Percentiles rank a stretch among this genome's conserved stretches.
Evolutionary conservation across 2,329 filamentous ascomycete species (phyloP).

Genomic region (Pyrenophora tritici-repentis): DNA sequence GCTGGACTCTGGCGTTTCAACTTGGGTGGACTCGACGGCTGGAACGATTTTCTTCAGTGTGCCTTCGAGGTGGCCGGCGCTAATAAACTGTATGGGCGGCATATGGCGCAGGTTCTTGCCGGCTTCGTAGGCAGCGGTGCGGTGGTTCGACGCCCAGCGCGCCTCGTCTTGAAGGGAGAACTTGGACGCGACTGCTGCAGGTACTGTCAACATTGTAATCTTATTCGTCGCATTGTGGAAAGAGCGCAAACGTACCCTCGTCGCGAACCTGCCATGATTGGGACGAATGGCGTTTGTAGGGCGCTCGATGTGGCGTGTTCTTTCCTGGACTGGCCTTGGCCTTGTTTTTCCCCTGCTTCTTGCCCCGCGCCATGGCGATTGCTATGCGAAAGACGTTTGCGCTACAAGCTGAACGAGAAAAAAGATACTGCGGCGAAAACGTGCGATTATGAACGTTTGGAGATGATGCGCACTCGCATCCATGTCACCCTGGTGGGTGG

Average conservation of each 20-base stretch:
- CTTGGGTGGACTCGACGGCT: slow-evolving; percentile 8
- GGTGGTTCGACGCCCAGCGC: slow-evolving; percentile 60
- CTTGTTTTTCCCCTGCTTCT: slow-evolving; percentile 36
- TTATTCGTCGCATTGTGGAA: slow-evolving; percentile 4
- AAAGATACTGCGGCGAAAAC: not conserved
- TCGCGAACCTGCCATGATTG: slow-evolving; percentile 20
- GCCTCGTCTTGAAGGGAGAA: slow-evolving; percentile 64
- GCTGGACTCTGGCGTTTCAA: slow-evolving; percentile 9
- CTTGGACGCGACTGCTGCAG: slow-evolving; percentile 20
- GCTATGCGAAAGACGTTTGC: not conserved
- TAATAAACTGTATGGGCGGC: slow-evolving; percentile 63
- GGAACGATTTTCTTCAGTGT: slow-evolving; percentile 41
- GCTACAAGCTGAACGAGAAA: not conserved
- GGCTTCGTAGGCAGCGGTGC: slow-evolving; percentile 52
- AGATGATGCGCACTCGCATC: slow-evolving; percentile 12
- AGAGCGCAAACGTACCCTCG: slow-evolving; percentile 25
- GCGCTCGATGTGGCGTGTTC: slow-evolving; percentile 25
- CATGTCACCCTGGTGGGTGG: slow-evolving; percentile 4
- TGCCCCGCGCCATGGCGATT: slow-evolving; percentile 30
- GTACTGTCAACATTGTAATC: slow-evolving; percentile 23
- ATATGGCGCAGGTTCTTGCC: slow-evolving; percentile 60
- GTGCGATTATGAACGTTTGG: not conserved
- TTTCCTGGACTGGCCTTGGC: slow-evolving; percentile 27
- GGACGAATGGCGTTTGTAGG: slow-evolving; percentile 18
- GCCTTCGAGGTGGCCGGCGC: slow-evolving; percentile 55